phyloP scores from a whole-genome alignment of 805 yeast species.

The Wickerhamiella sergipiensis region DNA sequence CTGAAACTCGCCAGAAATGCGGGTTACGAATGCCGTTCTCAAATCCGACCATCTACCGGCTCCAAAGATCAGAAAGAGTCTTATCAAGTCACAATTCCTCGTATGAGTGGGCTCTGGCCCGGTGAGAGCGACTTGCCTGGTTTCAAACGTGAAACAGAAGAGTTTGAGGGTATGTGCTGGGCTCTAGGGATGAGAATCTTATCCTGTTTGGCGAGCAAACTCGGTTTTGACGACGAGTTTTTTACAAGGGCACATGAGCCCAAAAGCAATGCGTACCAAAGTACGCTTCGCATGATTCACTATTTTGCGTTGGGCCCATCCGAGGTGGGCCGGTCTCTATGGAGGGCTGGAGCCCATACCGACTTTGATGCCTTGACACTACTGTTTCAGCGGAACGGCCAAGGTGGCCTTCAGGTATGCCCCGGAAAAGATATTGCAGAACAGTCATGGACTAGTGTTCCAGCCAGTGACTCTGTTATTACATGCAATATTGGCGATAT shows the following conservation, averaged over 20 bases:
- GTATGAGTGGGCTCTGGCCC: slow-evolving; percentile 11
- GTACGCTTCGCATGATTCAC: slow-evolving; percentile 12
- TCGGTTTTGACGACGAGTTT: slow-evolving; percentile 5
- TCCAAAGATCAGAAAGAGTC: slow-evolving; percentile 11
- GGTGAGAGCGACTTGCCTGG: slow-evolving; percentile 4
- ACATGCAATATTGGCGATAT: slow-evolving; percentile 14
- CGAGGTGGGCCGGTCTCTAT: background rate
- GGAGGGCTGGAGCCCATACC: slow-evolving; percentile 15
- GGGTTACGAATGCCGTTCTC: slow-evolving; percentile 10
- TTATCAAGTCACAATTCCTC: slow-evolving; percentile 9
- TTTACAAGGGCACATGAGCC: slow-evolving; percentile 6
- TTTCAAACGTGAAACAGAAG: background rate
- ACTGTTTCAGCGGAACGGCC: slow-evolving; percentile 10
- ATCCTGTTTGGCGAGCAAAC: slow-evolving; percentile 7
- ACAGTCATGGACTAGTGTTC: slow-evolving; percentile 10
- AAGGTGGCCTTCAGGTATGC: slow-evolving; percentile 12
- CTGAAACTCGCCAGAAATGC: slow-evolving; percentile 5
- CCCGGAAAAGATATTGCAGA: slow-evolving; percentile 8
- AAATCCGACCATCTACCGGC: slow-evolving; percentile 13
- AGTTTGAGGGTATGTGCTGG: slow-evolving; percentile 8
- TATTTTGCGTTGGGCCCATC: slow-evolving; percentile 6
- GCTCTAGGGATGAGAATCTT: slow-evolving; percentile 5
- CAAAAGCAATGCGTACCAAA: slow-evolving; percentile 5
- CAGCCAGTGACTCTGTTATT: slow-evolving; percentile 6
- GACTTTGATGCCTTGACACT: slow-evolving; percentile 10